Evolutionary conservation across 1,284 basidiomycete genomes (phyloP).

Genomic region (Xerocomus minutiporus): DNA sequence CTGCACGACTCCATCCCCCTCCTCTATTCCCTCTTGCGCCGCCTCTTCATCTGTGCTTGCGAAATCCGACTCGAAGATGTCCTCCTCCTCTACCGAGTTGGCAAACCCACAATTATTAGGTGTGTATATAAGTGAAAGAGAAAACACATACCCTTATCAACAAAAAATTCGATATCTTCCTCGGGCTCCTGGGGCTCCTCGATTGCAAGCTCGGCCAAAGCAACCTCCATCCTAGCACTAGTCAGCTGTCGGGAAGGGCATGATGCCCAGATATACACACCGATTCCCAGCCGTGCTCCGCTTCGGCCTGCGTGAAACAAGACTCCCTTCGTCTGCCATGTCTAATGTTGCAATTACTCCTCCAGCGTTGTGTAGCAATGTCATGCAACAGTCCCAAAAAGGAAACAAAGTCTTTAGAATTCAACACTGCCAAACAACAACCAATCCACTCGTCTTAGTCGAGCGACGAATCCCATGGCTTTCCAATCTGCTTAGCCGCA

Average conservation of each 20-base stretch:
- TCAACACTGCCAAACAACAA: constrained; percentile 25
- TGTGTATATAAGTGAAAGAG: background rate
- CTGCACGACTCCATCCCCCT: constrained; percentile 50
- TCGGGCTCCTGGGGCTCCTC: constrained; percentile 61
- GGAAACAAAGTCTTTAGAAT: constrained; percentile 17
- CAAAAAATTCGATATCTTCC: constrained; percentile 66
- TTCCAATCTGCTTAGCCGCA: no score
- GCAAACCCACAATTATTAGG: background rate
- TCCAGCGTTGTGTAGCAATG: background rate
- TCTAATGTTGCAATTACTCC: background rate
- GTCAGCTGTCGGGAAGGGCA: background rate
- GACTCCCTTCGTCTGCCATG: constrained; percentile 42
- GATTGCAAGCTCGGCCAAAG: constrained; percentile 62
- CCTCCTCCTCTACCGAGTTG: constrained; percentile 59
- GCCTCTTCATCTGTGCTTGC: constrained; percentile 76
- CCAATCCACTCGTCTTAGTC: no score
- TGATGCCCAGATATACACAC: constrained; percentile 31
- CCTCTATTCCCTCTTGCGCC: constrained; percentile 46
- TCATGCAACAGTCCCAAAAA: background rate
- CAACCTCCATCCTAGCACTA: constrained; percentile 60
- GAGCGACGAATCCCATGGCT: no score
- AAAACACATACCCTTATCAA: constrained; percentile 48
- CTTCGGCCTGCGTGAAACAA: constrained; percentile 55
- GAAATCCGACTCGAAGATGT: constrained; percentile 76
- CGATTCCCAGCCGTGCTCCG: constrained; percentile 73